These are phyloP conservation scores for Dissophora ornata DNA, from an alignment of 192 early-diverging fungal species.

Conservation along the genomic window DNA sequence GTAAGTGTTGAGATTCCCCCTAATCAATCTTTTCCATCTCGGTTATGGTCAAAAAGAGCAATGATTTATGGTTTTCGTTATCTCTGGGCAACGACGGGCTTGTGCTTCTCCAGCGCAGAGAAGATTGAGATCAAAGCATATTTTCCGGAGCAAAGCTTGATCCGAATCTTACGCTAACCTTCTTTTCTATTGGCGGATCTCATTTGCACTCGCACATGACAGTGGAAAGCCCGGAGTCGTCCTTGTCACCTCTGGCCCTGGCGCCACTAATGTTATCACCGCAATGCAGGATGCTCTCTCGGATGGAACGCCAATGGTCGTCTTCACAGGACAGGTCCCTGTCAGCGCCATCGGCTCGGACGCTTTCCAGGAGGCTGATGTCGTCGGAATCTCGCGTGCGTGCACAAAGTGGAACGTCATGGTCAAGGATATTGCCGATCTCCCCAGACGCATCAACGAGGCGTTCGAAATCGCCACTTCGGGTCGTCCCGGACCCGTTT, in stretches of 20 bases:
- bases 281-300: slow-evolving; percentile 97
- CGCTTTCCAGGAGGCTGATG: slow-evolving; percentile 98
- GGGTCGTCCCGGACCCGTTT: slow-evolving; percentile 95
- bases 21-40: background rate
- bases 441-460: slow-evolving; percentile 97
- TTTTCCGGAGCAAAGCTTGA: too few relatives aligned
- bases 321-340: slow-evolving; percentile 95
- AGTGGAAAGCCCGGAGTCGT: slow-evolving; percentile 83
- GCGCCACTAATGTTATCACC: slow-evolving; percentile 97
- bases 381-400: slow-evolving; percentile 93
- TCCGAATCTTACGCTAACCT: too few relatives aligned
- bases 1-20: slow-evolving; percentile 55
- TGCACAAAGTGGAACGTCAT: slow-evolving; percentile 99
- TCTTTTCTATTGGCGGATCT: slow-evolving; percentile 2
- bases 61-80: slow-evolving; percentile 41
- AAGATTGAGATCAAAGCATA: too few relatives aligned
- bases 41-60: background rate
- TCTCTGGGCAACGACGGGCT: slow-evolving; percentile 4
- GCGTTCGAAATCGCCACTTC: slow-evolving; percentile 97
- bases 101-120: too few relatives aligned
- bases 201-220: slow-evolving; percentile 4
- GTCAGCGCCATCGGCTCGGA: slow-evolving; percentile 92
- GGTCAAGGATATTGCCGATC: slow-evolving; percentile 95
- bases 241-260: slow-evolving; percentile 78
- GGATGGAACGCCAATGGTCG: slow-evolving; percentile 96